These are phyloP conservation scores for Orbilia ellipsospora DNA, from an alignment of 2,329 filamentous ascomycete species.

Conservation along the genomic window DNA sequence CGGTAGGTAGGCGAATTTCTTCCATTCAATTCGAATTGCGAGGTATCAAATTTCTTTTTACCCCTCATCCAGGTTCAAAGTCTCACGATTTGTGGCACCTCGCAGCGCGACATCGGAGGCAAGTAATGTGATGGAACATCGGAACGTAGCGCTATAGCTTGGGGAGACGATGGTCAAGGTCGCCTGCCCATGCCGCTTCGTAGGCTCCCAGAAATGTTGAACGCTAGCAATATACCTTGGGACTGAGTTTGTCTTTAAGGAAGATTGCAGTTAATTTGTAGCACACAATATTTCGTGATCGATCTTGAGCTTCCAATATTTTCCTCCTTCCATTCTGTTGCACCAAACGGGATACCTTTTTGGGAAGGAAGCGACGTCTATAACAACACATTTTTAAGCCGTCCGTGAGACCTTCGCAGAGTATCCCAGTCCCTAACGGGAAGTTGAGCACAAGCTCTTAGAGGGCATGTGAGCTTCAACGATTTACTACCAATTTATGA, in stretches of 20 bases:
- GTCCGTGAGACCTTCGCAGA: neutral
- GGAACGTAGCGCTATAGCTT: neutral
- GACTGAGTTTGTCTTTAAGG: neutral
- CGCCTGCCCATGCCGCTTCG: neutral
- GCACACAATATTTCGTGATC: constrained; percentile 50
- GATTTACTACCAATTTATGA: neutral
- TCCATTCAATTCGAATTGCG: constrained; percentile 16
- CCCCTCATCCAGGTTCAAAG: neutral
- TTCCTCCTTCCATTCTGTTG: constrained; percentile 28
- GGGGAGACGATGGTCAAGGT: too few species aligned
- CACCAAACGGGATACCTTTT: neutral
- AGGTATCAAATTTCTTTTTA: constrained; percentile 10
- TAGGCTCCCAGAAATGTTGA: constrained; percentile 14
- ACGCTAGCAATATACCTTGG: constrained; percentile 6
- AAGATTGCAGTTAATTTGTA: neutral
- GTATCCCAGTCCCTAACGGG: constrained; percentile 7
- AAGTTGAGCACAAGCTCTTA: constrained; percentile 6
- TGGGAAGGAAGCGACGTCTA: constrained; percentile 30
- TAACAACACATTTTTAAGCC: constrained; percentile 32
- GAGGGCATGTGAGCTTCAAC: constrained; percentile 9
- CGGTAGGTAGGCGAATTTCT: constrained; percentile 40
- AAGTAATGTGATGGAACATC: constrained; percentile 2
- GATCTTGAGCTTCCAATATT: constrained; percentile 22
- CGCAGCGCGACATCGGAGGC: neutral
- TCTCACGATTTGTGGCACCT: constrained; percentile 16